A percentile compares a stretch with the other conserved stretches of the same genome.
Evolutionary conservation across 2,329 filamentous ascomycete genomes (phyloP).

Genomic region (Dactylonectria estremocensis): DNA sequence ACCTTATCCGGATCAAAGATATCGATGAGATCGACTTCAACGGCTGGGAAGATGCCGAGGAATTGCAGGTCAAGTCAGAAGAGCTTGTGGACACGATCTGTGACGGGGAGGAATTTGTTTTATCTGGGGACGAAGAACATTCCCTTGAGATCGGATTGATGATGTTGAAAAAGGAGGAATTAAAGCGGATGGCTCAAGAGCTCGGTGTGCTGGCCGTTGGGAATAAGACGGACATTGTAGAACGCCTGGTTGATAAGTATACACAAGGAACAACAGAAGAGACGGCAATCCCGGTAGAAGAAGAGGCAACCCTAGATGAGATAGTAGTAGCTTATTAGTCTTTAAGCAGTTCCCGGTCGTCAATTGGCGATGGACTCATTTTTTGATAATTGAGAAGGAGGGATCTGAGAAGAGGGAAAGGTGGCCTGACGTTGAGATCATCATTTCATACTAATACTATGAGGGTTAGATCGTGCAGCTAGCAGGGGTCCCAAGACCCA

Average conservation of each 20-base stretch:
- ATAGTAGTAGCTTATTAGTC: no score
- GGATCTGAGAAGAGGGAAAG: no score
- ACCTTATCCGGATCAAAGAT: conserved; percentile 15
- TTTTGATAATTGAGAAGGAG: no score
- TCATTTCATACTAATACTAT: no score
- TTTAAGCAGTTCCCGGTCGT: no score
- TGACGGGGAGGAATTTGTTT: not conserved
- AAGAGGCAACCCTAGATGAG: no score
- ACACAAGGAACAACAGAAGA: conserved; percentile 5
- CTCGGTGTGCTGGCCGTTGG: not conserved
- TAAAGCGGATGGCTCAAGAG: conserved; percentile 4
- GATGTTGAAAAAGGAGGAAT: conserved; percentile 12
- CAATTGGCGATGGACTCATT: no score
- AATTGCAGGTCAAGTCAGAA: conserved; percentile 9
- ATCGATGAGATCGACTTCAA: conserved; percentile 15
- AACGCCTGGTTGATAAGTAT: conserved; percentile 5
- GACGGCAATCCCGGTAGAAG: no score
- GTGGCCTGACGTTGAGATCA: no score
- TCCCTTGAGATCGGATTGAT: conserved; percentile 10
- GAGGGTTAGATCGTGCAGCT: no score
- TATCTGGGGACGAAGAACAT: not conserved
- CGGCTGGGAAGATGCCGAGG: conserved; percentile 15
- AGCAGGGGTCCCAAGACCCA: no score
- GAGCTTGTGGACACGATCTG: conserved; percentile 8
- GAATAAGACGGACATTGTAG: conserved; percentile 3